A percentile compares a stretch with the other conserved stretches of the same genome.
These are phyloP conservation scores for Acaromyces ingoldii DNA, from an alignment of 1,284 basidiomycete species.

Conservation along the genomic window DNA sequence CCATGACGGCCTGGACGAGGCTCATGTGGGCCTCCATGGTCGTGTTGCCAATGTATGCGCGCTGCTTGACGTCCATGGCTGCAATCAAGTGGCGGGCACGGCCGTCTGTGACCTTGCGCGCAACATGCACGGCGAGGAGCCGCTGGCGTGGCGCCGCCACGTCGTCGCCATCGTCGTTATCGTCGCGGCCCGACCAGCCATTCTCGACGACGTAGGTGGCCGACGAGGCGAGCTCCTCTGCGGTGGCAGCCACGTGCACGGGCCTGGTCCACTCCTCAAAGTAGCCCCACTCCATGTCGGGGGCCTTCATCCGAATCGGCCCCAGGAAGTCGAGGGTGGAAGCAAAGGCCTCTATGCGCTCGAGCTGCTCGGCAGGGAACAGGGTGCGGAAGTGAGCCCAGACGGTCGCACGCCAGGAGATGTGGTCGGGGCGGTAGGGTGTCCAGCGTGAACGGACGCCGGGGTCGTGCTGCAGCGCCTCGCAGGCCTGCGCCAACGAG, in stretches of 20 bases:
- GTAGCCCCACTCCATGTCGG: slow-evolving; percentile 71
- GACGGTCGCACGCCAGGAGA: slow-evolving; percentile 42
- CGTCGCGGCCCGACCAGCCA: too few species aligned
- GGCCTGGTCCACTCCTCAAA: slow-evolving; percentile 76
- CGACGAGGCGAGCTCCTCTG: slow-evolving; percentile 9
- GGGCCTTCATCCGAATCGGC: slow-evolving; percentile 73
- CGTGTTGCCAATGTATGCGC: slow-evolving; percentile 84
- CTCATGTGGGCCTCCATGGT: slow-evolving; percentile 97
- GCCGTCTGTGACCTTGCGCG: slow-evolving; percentile 19
- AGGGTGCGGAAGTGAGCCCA: slow-evolving; percentile 37
- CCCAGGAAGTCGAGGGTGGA: slow-evolving; percentile 72
- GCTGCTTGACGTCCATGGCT: slow-evolving; percentile 71
- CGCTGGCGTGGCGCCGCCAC: not conserved
- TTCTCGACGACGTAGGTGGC: too few species aligned
- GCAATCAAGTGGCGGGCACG: slow-evolving; percentile 46
- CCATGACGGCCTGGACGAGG: slow-evolving; percentile 91
- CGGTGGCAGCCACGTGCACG: slow-evolving; percentile 21
- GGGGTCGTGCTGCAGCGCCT: slow-evolving; percentile 36
- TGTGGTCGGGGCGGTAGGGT: slow-evolving; percentile 16
- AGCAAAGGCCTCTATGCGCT: not conserved
- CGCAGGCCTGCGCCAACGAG: slow-evolving; percentile 30
- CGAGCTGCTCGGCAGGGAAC: not conserved
- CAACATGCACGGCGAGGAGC: slow-evolving; percentile 11
- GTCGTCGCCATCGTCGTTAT: not conserved
- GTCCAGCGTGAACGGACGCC: slow-evolving; percentile 11